Percentiles rank a stretch among this genome's conserved stretches.
phyloP scores from a whole-genome alignment of 2,329 filamentous ascomycete species.

The Penicillium fuscoglaucum region DNA sequence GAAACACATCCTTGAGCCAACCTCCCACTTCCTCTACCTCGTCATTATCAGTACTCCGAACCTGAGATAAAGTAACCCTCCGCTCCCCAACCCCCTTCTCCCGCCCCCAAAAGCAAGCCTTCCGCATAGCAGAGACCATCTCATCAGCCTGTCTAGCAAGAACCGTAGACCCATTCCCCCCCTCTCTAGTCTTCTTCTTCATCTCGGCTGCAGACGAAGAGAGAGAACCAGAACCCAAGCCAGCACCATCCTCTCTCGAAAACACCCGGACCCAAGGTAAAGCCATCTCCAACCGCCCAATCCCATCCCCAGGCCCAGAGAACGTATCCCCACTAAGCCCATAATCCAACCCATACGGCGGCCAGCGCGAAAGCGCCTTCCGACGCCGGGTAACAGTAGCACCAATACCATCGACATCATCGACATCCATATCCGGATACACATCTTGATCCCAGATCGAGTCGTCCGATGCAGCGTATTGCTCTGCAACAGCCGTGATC shows the following conservation, averaged over 20 bases:
- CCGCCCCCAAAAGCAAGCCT: conserved; percentile 47
- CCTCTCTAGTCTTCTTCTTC: not conserved
- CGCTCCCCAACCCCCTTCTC: conserved; percentile 43
- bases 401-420: not conserved
- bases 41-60: not conserved
- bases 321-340: conserved; percentile 23
- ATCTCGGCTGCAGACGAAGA: not conserved
- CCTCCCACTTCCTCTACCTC: conserved; percentile 8
- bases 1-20: conserved; percentile 18
- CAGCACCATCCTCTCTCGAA: conserved; percentile 4
- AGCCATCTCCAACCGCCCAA: conserved; percentile 30
- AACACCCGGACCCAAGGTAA: conserved; percentile 38
- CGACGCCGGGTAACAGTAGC: conserved; percentile 29
- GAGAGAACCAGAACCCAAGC: not conserved
- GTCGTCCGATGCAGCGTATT: not conserved
- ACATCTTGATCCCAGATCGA: conserved; percentile 12
- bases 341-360: conserved; percentile 41
- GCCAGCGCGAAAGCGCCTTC: conserved; percentile 43
- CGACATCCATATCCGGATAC: conserved; percentile 9
- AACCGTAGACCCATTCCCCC: conserved; percentile 24
- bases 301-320: conserved; percentile 15
- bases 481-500: not conserved
- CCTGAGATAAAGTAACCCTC: conserved; percentile 30
- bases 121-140: conserved; percentile 44
- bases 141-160: conserved; percentile 42